These are phyloP conservation scores for Candida railenensis DNA, from an alignment of 805 yeast species.

Conservation along the genomic window DNA sequence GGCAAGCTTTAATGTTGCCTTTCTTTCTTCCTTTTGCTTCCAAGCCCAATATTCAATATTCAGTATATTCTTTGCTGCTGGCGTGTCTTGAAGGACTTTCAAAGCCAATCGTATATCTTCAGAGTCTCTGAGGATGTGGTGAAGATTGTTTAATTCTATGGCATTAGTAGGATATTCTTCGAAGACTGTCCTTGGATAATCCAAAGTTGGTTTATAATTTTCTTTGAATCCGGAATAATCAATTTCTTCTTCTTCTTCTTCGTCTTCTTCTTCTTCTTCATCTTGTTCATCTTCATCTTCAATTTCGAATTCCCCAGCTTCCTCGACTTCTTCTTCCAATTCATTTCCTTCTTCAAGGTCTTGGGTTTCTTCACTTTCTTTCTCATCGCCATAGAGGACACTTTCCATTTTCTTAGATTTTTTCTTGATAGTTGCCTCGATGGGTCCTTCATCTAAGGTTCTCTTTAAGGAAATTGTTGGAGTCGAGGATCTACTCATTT, in stretches of 20 bases:
- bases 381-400: slow-evolving; percentile 35
- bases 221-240: slow-evolving; percentile 29
- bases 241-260: slow-evolving; percentile 12
- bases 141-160: slow-evolving; percentile 49
- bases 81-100: slow-evolving; percentile 33
- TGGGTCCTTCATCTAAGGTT: slow-evolving; percentile 16
- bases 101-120: slow-evolving; percentile 66
- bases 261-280: slow-evolving; percentile 8
- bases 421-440: slow-evolving; percentile 11
- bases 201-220: slow-evolving; percentile 52
- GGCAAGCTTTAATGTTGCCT: slow-evolving; percentile 18
- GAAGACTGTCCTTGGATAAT: slow-evolving; percentile 55
- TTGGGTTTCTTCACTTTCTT: slow-evolving; percentile 31
- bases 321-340: slow-evolving; percentile 17
- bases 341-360: slow-evolving; percentile 21
- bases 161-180: slow-evolving; percentile 34
- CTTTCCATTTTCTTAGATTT: slow-evolving; percentile 23
- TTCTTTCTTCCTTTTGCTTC: slow-evolving; percentile 44
- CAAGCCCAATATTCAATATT: slow-evolving; percentile 65
- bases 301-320: slow-evolving; percentile 7
- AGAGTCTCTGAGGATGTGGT: slow-evolving; percentile 60
- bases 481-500: slow-evolving; percentile 34
- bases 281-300: slow-evolving; percentile 10
- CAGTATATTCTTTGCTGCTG: slow-evolving; percentile 20
- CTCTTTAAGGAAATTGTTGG: slow-evolving; percentile 32